Percentiles rank a stretch among this genome's conserved stretches.
These are phyloP conservation scores for Candida oleophila DNA, from an alignment of 805 yeast genomes.

Conservation along the genomic window DNA sequence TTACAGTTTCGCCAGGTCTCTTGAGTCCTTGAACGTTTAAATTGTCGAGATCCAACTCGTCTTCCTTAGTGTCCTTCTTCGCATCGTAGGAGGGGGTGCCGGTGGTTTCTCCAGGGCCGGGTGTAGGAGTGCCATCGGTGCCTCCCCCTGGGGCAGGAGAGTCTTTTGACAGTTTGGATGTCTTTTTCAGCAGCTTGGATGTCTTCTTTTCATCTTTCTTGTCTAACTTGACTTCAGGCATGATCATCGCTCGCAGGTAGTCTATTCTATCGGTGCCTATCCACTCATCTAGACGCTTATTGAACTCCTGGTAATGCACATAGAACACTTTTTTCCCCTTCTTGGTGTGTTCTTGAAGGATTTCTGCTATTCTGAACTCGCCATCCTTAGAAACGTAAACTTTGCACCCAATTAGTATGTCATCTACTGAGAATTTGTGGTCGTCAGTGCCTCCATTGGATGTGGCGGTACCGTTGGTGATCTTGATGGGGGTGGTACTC, in stretches of 20 bases:
- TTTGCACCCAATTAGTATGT: constrained; percentile 74
- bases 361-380: constrained; percentile 79
- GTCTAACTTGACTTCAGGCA: constrained; percentile 60
- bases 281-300: constrained; percentile 98
- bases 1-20: constrained; percentile 66
- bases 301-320: constrained; percentile 92
- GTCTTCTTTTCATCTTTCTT: constrained; percentile 47
- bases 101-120: constrained; percentile 24
- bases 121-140: constrained; percentile 27
- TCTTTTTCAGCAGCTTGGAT: constrained; percentile 25
- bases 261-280: constrained; percentile 70
- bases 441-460: constrained; percentile 2
- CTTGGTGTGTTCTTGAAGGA: constrained; percentile 70
- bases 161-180: constrained; percentile 31
- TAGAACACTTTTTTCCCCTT: constrained; percentile 80
- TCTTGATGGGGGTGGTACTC: neutral
- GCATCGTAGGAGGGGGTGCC: constrained; percentile 13
- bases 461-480: neutral
- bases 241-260: constrained; percentile 62
- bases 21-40: constrained; percentile 80
- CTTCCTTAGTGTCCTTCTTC: constrained; percentile 42
- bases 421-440: constrained; percentile 35
- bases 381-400: constrained; percentile 80
- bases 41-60: constrained; percentile 81
- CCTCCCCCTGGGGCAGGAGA: constrained; percentile 28